These are phyloP conservation scores for Suillus subaureus DNA, from an alignment of 768 basidiomycete species.

Conservation along the genomic window DNA sequence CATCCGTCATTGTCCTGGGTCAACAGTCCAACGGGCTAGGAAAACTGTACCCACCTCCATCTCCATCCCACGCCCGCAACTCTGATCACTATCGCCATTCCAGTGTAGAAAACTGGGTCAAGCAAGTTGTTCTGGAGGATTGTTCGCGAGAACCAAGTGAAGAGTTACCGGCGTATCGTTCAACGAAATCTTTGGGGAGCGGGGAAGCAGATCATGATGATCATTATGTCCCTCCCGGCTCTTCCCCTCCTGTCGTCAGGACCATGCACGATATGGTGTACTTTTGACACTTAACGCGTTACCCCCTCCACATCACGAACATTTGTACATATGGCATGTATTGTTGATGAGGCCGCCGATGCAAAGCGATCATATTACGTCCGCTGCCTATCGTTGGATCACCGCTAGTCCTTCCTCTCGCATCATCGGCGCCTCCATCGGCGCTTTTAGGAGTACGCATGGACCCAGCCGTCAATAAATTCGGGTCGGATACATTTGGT, in stretches of 20 bases:
- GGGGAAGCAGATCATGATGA: background rate
- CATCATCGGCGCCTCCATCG: background rate
- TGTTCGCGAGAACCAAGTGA: background rate
- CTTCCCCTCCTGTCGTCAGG: background rate
- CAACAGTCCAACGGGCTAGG: background rate
- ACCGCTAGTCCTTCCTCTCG: background rate
- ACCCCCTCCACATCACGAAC: background rate
- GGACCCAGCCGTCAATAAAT: background rate
- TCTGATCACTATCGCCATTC: background rate
- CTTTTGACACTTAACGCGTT: background rate
- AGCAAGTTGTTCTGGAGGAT: constrained; percentile 2
- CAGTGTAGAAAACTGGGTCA: constrained; percentile 3
- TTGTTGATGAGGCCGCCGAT: background rate
- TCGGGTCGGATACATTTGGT: background rate
- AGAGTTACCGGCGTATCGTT: constrained; percentile 7
- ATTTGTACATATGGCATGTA: background rate
- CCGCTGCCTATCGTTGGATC: background rate
- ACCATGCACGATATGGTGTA: background rate
- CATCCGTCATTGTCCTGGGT: background rate
- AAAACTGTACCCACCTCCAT: background rate
- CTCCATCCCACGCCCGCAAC: background rate
- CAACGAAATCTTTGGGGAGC: constrained; percentile 7
- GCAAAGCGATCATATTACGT: background rate
- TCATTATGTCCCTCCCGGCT: background rate
- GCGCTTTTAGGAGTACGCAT: background rate